Base-by-base conservation (phyloP, 768 basidiomycete species). In the Trametes punicea region DNA sequence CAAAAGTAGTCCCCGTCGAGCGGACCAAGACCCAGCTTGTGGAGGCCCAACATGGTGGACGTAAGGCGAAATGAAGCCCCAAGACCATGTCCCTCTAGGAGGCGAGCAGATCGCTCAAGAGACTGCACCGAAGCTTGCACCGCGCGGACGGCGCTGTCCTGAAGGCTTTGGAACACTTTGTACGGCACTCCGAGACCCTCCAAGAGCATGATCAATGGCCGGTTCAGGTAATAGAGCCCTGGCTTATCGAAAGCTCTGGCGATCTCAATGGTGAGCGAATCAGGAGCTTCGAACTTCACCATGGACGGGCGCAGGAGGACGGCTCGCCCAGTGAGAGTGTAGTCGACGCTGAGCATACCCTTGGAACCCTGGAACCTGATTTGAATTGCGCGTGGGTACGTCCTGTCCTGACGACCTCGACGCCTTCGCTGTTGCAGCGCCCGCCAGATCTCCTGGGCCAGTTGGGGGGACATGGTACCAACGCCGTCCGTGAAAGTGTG, bases 401-500 rank as follows among this genome's bases (percentile, higher is more conserved):
- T 67, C 46, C 68, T 71, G 11, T 61, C 66, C 4, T 65, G 65
- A 10, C 74, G 70, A 26, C 71, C 69, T 30, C 76, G 75, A 1
- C 72, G 68, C 1, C 73, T 62, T 46, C 71, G 75, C 20, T 76
- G 62, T 25, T 76, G 69, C 6, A 74, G 60, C 50, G 75, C 77
- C 11, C 56, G 56, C 66, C 71, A 72, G 10, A 88, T 81, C 7
- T 75, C 77, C 4, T 67, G 62, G 1, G 84, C 82, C 18, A 88
- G 67, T 18, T 79, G 75, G 7, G 67, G 65, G 1, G 85, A 87
- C 57, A 87, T 77, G 0, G 78, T 82, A 0, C 87, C 89, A 20
- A 86, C 81, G 6, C 87, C 88, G 64, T 90, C 88, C 0, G 87
- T 88, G 67, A 87, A 88, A 42, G 72, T 69, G 56, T 77, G 81